These are phyloP conservation scores for Eimeria acervulina DNA, from an alignment of 169 alveolate species.

Conservation along the genomic window DNA sequence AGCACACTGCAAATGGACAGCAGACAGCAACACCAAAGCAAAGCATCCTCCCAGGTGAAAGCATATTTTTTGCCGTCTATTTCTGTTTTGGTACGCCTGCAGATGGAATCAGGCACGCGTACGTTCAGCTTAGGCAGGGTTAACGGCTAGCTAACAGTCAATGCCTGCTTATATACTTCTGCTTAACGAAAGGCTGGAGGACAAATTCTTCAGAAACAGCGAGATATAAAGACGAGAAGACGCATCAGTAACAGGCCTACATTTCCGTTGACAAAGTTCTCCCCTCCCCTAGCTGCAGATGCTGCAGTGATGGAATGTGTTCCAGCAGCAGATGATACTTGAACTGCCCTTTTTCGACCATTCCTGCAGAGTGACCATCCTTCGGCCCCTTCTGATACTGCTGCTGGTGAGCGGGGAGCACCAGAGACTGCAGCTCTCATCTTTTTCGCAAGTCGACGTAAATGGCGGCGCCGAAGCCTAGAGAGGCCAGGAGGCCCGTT, in stretches of 20 bases:
- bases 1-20: constrained; percentile 37
- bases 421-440: not conserved
- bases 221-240: not conserved
- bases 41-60: not conserved
- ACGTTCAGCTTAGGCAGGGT: not conserved
- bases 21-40: constrained; percentile 13
- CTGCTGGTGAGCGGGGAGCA: not conserved
- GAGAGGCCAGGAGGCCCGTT: constrained; percentile 33
- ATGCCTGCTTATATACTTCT: not conserved
- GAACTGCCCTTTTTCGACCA: not conserved
- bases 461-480: constrained; percentile 62
- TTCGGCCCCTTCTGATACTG: not conserved
- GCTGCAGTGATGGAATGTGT: not conserved
- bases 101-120: not conserved
- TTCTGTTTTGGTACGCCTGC: not conserved
- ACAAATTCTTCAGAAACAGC: not conserved
- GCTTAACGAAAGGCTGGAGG: not conserved
- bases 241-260: not conserved
- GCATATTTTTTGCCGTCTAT: not conserved
- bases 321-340: not conserved
- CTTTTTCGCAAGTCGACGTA: not conserved
- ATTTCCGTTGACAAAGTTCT: constrained; percentile 8
- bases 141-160: not conserved
- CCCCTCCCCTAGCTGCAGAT: not conserved
- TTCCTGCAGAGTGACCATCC: not conserved